A percentile compares a stretch with the other conserved stretches of the same genome.
These are phyloP conservation scores for Ophiostoma novo-ulmi DNA, from an alignment of 2,329 filamentous ascomycete genomes.

Conservation along the genomic window DNA sequence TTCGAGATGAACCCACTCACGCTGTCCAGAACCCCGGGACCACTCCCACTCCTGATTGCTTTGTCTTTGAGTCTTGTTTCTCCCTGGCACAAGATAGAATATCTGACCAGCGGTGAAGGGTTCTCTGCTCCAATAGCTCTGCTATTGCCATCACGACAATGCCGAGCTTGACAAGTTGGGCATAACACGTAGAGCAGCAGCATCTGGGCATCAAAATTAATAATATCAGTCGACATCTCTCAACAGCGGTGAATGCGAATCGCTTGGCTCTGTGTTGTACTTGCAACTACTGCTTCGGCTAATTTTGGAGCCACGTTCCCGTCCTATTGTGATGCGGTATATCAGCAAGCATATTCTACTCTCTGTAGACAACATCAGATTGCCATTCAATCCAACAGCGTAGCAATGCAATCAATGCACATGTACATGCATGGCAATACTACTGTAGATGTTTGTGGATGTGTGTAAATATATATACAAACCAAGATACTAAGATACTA, in stretches of 20 bases:
- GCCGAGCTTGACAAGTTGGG: too few species aligned
- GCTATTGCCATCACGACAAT: not conserved
- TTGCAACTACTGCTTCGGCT: not conserved
- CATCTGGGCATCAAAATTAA: too few species aligned
- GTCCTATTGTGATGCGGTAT: not conserved
- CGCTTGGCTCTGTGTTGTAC: not conserved
- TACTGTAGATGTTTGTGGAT: not conserved
- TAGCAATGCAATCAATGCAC: constrained; percentile 2
- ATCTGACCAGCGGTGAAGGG: not conserved
- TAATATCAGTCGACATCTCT: too few species aligned
- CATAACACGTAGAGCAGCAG: too few species aligned
- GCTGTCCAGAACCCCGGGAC: constrained; percentile 22
- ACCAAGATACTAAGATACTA: too few species aligned
- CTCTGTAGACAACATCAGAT: not conserved
- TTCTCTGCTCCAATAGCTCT: not conserved
- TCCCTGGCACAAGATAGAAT: not conserved
- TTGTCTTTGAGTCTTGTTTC: not conserved
- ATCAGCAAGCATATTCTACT: not conserved
- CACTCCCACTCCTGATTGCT: constrained; percentile 6
- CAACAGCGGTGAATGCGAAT: not conserved
- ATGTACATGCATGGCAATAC: not conserved
- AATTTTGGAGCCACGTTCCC: constrained; percentile 5
- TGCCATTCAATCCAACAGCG: not conserved
- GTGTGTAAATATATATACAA: not conserved
- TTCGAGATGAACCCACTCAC: constrained; percentile 20